Evolutionary conservation across 257 asterid genomes (phyloP).

Genomic region (Lithospermum erythrorhizon): DNA sequence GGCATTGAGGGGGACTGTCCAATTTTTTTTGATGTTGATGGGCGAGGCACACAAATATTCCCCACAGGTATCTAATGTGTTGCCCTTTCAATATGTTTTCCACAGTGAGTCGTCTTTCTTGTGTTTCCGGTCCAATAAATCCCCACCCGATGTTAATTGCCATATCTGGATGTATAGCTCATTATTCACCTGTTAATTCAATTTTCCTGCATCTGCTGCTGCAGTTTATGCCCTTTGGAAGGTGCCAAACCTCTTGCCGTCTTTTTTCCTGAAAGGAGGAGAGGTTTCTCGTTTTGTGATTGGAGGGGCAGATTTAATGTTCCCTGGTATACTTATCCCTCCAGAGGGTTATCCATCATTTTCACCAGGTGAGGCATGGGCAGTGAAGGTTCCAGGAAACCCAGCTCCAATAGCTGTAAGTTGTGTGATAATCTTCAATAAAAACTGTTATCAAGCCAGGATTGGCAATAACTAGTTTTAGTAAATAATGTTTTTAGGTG

Average conservation of each 20-base stretch:
- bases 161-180: no score
- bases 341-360: slow-evolving; percentile 73
- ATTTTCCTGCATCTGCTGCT: slow-evolving; percentile 14
- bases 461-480: not conserved
- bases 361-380: slow-evolving; percentile 79
- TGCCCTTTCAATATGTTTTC: slow-evolving; percentile 5
- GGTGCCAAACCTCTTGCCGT: slow-evolving; percentile 79
- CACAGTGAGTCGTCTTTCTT: not conserved
- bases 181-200: slow-evolving; percentile 1
- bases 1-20: slow-evolving; percentile 84
- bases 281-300: slow-evolving; percentile 76
- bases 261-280: slow-evolving; percentile 83
- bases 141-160: no score
- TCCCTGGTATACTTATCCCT: slow-evolving; percentile 75
- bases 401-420: slow-evolving; percentile 93
- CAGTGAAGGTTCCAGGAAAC: slow-evolving; percentile 91
- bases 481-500: slow-evolving; percentile 32
- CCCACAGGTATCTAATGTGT: slow-evolving; percentile 58
- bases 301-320: slow-evolving; percentile 99
- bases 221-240: slow-evolving; percentile 94
- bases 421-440: slow-evolving; percentile 8
- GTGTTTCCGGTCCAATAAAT: no score
- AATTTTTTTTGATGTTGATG: slow-evolving; percentile 71
- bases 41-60: slow-evolving; percentile 74
- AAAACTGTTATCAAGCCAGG: not conserved